Evolutionary conservation across 805 yeast genomes (phyloP).

Genomic region (Starmerella powellii): DNA sequence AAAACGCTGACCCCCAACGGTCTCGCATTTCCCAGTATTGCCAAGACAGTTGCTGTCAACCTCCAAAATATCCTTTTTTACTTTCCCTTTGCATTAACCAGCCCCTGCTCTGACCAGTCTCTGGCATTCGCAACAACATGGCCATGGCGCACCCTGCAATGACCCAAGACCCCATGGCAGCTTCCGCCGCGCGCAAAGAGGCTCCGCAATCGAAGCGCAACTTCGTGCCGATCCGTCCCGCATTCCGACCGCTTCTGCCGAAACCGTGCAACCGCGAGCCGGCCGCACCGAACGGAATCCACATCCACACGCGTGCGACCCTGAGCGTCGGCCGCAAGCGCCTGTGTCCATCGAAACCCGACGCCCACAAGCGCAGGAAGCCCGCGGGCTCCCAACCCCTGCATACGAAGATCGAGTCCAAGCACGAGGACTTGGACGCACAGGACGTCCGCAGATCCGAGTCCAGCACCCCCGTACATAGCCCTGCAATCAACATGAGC

Average conservation of each 20-base stretch:
- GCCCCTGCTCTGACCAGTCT: not conserved
- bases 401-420: too few species aligned
- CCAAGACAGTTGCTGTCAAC: too few species aligned
- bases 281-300: conserved; percentile 7
- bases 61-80: conserved; percentile 5
- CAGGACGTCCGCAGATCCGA: too few species aligned
- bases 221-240: conserved; percentile 28
- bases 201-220: conserved; percentile 10
- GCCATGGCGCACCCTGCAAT: not conserved
- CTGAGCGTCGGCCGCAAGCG: conserved; percentile 10
- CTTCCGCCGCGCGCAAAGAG: too few species aligned
- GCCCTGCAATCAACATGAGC: too few species aligned
- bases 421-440: too few species aligned
- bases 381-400: too few species aligned
- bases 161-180: not conserved
- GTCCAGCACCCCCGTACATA: too few species aligned
- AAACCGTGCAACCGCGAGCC: conserved; percentile 22
- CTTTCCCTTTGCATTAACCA: too few species aligned
- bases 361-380: not conserved
- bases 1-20: too few species aligned
- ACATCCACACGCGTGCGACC: conserved; percentile 15
- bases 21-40: too few species aligned
- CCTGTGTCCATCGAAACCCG: conserved; percentile 3
- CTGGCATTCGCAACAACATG: not conserved
- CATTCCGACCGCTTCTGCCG: conserved; percentile 29